These are phyloP conservation scores for Claviceps pazoutovae DNA, from an alignment of 2,329 filamentous ascomycete genomes.

Conservation along the genomic window DNA sequence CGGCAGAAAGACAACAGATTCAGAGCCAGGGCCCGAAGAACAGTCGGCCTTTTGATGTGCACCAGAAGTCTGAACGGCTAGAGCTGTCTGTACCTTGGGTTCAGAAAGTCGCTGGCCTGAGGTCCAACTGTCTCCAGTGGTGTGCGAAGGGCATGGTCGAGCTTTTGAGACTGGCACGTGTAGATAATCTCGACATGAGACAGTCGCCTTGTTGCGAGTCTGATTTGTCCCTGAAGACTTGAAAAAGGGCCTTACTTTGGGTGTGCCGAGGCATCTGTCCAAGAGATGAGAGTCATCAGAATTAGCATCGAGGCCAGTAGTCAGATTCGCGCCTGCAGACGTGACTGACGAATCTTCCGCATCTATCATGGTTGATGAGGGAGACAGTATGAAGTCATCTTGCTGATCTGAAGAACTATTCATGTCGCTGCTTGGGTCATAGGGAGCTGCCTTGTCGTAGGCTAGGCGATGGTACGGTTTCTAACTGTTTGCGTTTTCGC, in stretches of 20 bases:
- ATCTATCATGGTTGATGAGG: slow-evolving; percentile 5
- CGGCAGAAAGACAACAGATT: not conserved
- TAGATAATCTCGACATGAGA: not conserved
- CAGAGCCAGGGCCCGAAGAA: not conserved
- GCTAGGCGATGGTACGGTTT: slow-evolving; percentile 2
- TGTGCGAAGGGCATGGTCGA: slow-evolving; percentile 8
- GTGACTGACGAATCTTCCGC: not conserved
- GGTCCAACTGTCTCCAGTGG: not conserved
- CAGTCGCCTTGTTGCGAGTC: too few relatives aligned
- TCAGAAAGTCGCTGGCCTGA: not conserved
- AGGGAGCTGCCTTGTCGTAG: slow-evolving; percentile 10
- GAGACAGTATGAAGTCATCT: slow-evolving; percentile 2
- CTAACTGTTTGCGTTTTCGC: not conserved
- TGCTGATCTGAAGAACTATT: not conserved
- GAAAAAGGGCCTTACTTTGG: not conserved
- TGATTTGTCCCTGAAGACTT: not conserved
- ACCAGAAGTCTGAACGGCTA: not conserved
- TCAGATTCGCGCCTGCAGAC: not conserved
- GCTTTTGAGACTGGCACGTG: slow-evolving; percentile 11
- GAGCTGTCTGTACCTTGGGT: not conserved
- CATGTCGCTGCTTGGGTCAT: slow-evolving; percentile 4
- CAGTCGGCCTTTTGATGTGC: not conserved
- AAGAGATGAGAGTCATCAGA: not conserved
- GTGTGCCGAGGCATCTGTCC: not conserved
- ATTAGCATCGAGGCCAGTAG: not conserved